A percentile compares a stretch with the other conserved stretches of the same genome.
These are phyloP conservation scores for Pleurotus platypus DNA, from an alignment of 768 basidiomycete species.

Conservation along the genomic window DNA sequence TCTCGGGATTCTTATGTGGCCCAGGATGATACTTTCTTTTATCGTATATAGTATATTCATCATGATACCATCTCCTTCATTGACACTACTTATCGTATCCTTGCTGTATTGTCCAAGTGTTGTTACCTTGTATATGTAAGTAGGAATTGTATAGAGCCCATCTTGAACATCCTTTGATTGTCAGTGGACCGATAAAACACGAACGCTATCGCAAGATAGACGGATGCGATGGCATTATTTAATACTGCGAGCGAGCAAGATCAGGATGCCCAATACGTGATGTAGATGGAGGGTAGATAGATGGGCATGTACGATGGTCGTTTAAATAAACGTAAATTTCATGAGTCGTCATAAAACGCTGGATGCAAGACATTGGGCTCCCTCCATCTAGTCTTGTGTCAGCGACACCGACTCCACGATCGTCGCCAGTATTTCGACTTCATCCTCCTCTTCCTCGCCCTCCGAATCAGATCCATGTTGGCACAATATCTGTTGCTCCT, in stretches of 20 bases:
- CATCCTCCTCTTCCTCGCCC: constrained; percentile 4
- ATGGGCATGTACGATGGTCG: no score
- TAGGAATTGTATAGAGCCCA: neutral
- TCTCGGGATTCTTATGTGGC: neutral
- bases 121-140: neutral
- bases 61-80: no score
- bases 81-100: neutral
- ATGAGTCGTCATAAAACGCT: neutral
- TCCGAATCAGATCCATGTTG: constrained; percentile 23
- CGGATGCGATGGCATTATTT: no score
- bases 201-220: no score
- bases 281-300: no score
- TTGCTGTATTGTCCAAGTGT: neutral
- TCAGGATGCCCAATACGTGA: no score
- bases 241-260: no score
- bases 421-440: constrained; percentile 26
- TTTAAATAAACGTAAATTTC: no score
- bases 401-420: constrained; percentile 21
- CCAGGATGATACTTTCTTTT: neutral
- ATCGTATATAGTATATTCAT: no score
- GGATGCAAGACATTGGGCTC: neutral
- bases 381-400: neutral
- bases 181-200: no score
- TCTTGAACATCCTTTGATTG: no score
- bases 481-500: neutral